phyloP scores from a whole-genome alignment of 345 rosid genomes.

The Murraya paniculata region DNA sequence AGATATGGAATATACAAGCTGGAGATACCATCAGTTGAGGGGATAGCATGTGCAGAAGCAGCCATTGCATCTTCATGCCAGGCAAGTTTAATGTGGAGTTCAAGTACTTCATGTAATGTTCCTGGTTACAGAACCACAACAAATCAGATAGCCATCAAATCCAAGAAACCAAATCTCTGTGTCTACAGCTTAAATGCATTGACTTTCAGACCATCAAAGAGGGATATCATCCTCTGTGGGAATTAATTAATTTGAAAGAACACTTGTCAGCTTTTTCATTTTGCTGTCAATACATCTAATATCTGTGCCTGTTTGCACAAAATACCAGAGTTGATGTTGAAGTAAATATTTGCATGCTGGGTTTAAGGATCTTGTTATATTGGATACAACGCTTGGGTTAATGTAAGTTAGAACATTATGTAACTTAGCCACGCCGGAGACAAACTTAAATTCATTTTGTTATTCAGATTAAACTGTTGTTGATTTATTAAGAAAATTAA shows the following conservation, averaged over 20 bases:
- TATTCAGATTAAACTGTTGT: neutral
- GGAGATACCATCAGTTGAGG: constrained; percentile 73
- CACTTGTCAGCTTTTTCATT: neutral
- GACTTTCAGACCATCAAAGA: constrained; percentile 75
- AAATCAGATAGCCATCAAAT: constrained; percentile 63
- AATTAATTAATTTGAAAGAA: constrained; percentile 10
- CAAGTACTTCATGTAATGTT: constrained; percentile 60
- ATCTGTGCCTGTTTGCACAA: neutral
- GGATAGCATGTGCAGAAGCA: constrained; percentile 66
- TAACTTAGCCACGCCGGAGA: too few relatives aligned
- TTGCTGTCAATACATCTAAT: neutral
- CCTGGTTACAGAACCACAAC: constrained; percentile 80
- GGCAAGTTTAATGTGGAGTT: constrained; percentile 64
- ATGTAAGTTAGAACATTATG: too few relatives aligned
- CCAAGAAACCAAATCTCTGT: constrained; percentile 65
- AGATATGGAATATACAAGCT: constrained; percentile 71
- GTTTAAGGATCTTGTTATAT: too few relatives aligned
- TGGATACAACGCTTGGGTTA: too few relatives aligned
- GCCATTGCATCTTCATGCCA: constrained; percentile 64
- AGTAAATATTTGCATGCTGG: neutral
- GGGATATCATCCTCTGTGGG: constrained; percentile 53
- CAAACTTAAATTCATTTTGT: neutral
- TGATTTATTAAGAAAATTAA: neutral
- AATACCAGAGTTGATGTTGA: constrained; percentile 12
- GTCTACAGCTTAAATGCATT: constrained; percentile 72